A percentile compares a stretch with the other conserved stretches of the same genome.
Conservation (phyloP, 1,139 yeast genomes). For the Zygotorulaspora mrakii region DNA sequence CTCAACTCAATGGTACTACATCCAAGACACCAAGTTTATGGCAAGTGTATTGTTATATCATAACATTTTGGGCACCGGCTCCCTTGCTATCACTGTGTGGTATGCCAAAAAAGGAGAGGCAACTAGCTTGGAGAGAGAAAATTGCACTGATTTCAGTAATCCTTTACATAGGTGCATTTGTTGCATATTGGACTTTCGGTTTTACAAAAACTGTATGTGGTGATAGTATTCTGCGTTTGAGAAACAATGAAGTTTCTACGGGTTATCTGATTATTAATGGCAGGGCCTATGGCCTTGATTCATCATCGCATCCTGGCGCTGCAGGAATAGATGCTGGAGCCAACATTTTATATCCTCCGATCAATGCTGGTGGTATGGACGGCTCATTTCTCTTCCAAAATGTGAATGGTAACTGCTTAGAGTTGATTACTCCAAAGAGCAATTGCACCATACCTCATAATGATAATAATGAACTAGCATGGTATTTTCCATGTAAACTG, state of each 20-base stretch:
- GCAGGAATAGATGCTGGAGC: constrained; percentile 67
- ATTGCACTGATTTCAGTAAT: constrained; percentile 79
- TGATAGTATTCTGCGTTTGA: constrained; percentile 47
- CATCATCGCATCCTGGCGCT: constrained; percentile 74
- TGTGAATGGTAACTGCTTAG: constrained; percentile 90
- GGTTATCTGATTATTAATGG: constrained; percentile 80
- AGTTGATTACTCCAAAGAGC: constrained; percentile 68
- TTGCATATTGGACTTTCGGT: constrained; percentile 87
- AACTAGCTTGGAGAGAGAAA: constrained; percentile 96
- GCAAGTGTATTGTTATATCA: constrained; percentile 72
- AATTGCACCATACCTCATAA: constrained; percentile 67
- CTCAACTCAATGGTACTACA: constrained; percentile 4
- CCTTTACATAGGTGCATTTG: constrained; percentile 66
- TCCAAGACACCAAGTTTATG: constrained; percentile 40
- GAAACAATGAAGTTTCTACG: constrained; percentile 52
- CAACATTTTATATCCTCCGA: constrained; percentile 76
- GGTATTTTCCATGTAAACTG: constrained; percentile 93
- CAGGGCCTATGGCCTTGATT: constrained; percentile 65
- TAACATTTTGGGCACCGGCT: constrained; percentile 92
- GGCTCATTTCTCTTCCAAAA: constrained; percentile 89
- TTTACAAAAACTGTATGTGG: constrained; percentile 82
- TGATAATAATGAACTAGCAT: constrained; percentile 65
- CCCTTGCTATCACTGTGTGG: constrained; percentile 72
- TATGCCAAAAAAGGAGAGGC: constrained; percentile 72
- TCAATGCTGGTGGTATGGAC: constrained; percentile 85